phyloP scores from a whole-genome alignment of 495 filamentous ascomycete genomes.

The Xylaria longipes region DNA sequence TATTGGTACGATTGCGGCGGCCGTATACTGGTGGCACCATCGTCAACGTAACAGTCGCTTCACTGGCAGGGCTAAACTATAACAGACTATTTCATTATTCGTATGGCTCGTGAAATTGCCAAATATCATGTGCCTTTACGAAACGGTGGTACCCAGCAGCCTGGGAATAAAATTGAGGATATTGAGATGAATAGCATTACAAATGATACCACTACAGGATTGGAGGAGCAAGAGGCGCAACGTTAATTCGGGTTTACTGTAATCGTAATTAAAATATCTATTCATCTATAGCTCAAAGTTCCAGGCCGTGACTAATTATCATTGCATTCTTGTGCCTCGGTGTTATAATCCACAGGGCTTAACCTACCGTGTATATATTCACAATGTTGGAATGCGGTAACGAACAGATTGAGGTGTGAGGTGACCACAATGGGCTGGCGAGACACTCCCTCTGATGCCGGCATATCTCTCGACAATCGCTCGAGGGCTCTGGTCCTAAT shows the following conservation, averaged over 20 bases:
- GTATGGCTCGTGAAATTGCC: background rate
- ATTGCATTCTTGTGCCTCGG: background rate
- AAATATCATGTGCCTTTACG: background rate
- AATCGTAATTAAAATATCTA: constrained; percentile 4
- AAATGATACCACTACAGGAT: background rate
- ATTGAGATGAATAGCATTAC: background rate
- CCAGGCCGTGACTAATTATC: background rate
- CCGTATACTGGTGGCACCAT: constrained; percentile 53
- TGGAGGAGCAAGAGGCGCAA: background rate
- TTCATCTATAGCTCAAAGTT: background rate
- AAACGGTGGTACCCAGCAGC: background rate
- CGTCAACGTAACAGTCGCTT: constrained; percentile 49
- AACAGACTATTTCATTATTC: background rate
- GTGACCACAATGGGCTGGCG: too few relatives aligned
- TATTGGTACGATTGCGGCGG: constrained; percentile 53
- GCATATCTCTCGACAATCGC: too few relatives aligned
- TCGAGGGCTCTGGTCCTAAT: too few relatives aligned
- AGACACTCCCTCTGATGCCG: too few relatives aligned
- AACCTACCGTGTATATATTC: background rate
- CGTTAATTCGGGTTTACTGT: background rate
- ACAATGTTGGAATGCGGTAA: background rate
- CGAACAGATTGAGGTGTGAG: background rate
- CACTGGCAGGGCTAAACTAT: constrained; percentile 49
- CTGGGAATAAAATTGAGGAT: background rate
- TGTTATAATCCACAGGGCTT: background rate